Evolutionary conservation across 202 grass and related monocot genomes (phyloP), one percentile per base, ranked within the genome.

Genomic region (Panicum hallii): DNA sequence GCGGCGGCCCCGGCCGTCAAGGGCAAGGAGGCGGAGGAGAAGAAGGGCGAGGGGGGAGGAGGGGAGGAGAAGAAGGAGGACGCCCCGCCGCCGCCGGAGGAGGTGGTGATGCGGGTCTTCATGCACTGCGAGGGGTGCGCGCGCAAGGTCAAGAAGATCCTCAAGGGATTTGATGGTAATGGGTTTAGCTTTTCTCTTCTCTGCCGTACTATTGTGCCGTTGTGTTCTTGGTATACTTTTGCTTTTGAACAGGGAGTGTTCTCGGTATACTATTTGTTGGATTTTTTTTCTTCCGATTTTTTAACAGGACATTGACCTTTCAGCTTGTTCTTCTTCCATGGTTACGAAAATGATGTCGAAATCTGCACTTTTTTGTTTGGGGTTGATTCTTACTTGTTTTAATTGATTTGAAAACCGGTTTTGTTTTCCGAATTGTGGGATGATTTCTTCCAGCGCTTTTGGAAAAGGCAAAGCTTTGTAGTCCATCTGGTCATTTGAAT

Each of bases 41-140:
- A 79, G 45, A 70, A 79, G 67, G 10, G 43, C 34, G 55, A 44
- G n/a, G 79, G 16, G 14, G 79, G 17, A 22, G 79, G 41, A 61
- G 67, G 41, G n/a, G 84, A 45, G 70, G 79, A 34, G 72, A 60
- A 86, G 75, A 65, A 86, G 80, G 45, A 34, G 49, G 81, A 85
- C 41, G 75, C 34, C 42, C 22, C 75, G 6, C 79, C 76, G 16
- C 88, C 78, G 56, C 78, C 88, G 58, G 91, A 93, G 62, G 88
- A 89, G 86, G 78, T 95, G 77, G 93, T 91, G 46, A 83, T 96
- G 86, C 74, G 78, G 67, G 90, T 96, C 43, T 89, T 83, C 80
- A 93, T 93, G 93, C 90, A 95, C 83, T 95, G 93, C 78, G 83
- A 91, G 85, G 93, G 88, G 1, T 95, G 93, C 40, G 90, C 93